phyloP scores from a whole-genome alignment of 106 monocot genomes.

The Allium fistulosum region DNA sequence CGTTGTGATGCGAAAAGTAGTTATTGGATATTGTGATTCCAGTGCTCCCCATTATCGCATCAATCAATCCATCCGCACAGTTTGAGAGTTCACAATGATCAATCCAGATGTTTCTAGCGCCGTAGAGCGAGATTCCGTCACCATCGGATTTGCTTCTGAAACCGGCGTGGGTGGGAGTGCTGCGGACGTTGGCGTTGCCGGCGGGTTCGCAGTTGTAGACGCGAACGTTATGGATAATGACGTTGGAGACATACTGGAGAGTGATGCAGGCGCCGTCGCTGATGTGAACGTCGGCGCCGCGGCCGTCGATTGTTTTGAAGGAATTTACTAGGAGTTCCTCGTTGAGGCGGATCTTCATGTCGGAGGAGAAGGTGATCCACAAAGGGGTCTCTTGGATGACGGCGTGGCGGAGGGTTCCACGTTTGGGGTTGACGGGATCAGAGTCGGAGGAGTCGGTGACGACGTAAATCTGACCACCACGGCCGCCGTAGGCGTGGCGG shows the following conservation, averaged over 20 bases:
- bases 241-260: conserved; percentile 50
- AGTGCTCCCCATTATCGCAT: conserved; percentile 62
- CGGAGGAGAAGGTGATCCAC: conserved; percentile 65
- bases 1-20: conserved; percentile 66
- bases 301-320: conserved; percentile 80
- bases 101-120: conserved; percentile 41
- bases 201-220: conserved; percentile 49
- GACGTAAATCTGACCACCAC: conserved; percentile 42
- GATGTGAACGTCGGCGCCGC: conserved; percentile 61
- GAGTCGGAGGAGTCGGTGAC: conserved; percentile 47
- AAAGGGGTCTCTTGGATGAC: conserved; percentile 59
- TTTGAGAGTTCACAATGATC: conserved; percentile 54
- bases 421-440: conserved; percentile 47
- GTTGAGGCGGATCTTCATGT: conserved; percentile 54
- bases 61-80: conserved; percentile 71
- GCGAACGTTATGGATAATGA: conserved; percentile 59
- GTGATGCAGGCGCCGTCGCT: conserved; percentile 52
- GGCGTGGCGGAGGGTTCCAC: conserved; percentile 55
- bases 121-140: conserved; percentile 55
- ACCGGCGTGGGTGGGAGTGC: conserved; percentile 18
- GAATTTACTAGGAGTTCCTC: conserved; percentile 73
- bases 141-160: conserved; percentile 41
- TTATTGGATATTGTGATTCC: conserved; percentile 60
- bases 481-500: conserved; percentile 45
- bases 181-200: conserved; percentile 15